Conservation (phyloP, 139 green algal species). For the Chloropicon primus region DNA sequence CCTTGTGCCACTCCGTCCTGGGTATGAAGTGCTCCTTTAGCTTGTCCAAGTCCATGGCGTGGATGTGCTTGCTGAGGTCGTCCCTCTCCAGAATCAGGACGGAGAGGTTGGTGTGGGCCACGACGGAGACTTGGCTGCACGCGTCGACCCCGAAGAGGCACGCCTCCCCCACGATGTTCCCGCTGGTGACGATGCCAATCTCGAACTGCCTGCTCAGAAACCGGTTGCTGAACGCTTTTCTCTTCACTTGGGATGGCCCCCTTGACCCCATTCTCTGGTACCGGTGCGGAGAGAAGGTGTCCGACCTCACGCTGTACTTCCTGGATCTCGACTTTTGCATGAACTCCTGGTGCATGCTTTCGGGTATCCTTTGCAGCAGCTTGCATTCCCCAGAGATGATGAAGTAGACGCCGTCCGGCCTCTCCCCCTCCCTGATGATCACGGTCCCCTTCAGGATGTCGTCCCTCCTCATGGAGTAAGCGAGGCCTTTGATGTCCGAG, state of each 20-base stretch:
- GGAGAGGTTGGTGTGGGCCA: background rate
- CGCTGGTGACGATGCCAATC: background rate
- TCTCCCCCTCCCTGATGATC: background rate
- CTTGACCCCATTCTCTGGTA: background rate
- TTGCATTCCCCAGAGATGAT: background rate
- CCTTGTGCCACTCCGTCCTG: background rate
- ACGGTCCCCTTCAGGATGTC: background rate
- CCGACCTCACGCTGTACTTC: background rate
- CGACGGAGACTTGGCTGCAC: background rate
- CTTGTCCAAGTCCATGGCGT: background rate
- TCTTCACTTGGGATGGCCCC: background rate
- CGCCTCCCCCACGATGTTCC: background rate
- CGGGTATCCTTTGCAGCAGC: background rate
- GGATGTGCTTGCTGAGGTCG: background rate
- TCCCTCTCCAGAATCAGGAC: background rate
- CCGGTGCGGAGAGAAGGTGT: background rate
- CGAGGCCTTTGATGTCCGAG: background rate
- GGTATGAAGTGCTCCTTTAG: background rate
- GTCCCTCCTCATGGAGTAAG: background rate
- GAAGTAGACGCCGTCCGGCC: background rate
- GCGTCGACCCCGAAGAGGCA: background rate
- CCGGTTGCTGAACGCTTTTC: background rate
- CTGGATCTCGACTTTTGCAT: background rate
- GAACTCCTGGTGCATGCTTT: background rate
- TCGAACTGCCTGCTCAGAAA: background rate